Conservation (phyloP, 1,284 basidiomycete species). For the Pisolithus thermaeus region DNA sequence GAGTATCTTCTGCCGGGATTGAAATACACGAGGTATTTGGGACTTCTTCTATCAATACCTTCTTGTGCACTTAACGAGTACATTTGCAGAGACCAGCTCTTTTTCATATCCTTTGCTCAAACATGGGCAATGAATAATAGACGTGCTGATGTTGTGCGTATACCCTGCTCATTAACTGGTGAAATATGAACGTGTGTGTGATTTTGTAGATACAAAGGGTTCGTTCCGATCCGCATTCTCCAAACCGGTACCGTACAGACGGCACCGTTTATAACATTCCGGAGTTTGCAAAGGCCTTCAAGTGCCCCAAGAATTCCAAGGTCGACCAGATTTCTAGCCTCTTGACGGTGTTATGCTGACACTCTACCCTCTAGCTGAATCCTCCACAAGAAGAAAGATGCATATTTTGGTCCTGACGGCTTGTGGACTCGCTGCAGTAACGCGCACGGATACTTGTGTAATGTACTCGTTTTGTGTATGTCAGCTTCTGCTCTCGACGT, state of each 20-base stretch:
- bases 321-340: conserved; percentile 30
- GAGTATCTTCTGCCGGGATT: conserved; percentile 82
- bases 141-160: conserved; percentile 62
- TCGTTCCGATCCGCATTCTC: conserved; percentile 86
- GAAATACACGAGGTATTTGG: conserved; percentile 57
- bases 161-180: conserved; percentile 15
- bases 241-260: conserved; percentile 70
- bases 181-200: conserved; percentile 13
- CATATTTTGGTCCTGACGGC: conserved; percentile 53
- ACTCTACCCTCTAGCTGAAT: conserved; percentile 44
- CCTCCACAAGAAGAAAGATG: conserved; percentile 63
- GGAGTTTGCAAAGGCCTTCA: conserved; percentile 75
- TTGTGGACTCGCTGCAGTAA: background rate
- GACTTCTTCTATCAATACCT: background rate
- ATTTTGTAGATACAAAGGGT: conserved; percentile 62
- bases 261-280: conserved; percentile 79
- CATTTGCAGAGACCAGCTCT: conserved; percentile 73
- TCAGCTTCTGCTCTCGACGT: too few relatives aligned
- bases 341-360: conserved; percentile 8
- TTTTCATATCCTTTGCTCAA: conserved; percentile 82
- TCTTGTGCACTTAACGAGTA: background rate
- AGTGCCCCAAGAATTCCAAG: conserved; percentile 65
- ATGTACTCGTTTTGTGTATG: too few relatives aligned
- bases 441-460: too few relatives aligned
- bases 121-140: conserved; percentile 75